Evolutionary conservation across 176 grass and related monocot genomes (phyloP), one percentile per base, ranked within the genome.

Genomic region (Metroxylon sagu): DNA sequence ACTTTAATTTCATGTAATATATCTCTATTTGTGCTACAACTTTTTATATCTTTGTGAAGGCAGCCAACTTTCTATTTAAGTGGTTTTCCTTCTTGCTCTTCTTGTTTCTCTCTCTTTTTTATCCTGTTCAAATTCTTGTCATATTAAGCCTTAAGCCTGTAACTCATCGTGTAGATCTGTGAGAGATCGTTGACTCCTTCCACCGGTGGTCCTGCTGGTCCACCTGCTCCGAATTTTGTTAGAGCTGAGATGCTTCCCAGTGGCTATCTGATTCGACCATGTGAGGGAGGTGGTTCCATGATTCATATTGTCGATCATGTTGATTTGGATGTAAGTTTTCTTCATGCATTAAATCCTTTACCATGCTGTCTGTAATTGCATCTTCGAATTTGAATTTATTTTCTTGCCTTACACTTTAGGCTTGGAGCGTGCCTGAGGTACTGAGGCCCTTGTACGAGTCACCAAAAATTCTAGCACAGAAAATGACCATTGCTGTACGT

Each of bases 391-490:
- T 23, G 18, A 19, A 25, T 43, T 26, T 43, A 25, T 4, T 16
- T 8, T 14, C 35, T 12, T 35, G 8, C 6, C 31, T 35, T 43
- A 12, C 12, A 10, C 1, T 62, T 25, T 66, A 98, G 94, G 84
- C 88, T 62, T 89, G 82, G 68, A 93, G 88, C 65, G 94, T 93
- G 12, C 94, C 94, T 16, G 94, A 98, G 68, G 82, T 98, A 49
- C 76, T 98, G 21, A 73, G 88, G 56, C 94, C 94, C 0, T 76
- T 98, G 23, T 98, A 98, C 18, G 94, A 93, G 66, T 98, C 88
- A 26, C 88, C 88, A 8, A 89, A 93, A 80, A 79, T 98, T 63
- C 66, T 98, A 48, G 94, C 94, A 16, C 88, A 98, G 56, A 98
- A 98, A 61, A 80, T 83, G 71, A 98, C 94, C 19, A 78, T 91